These are phyloP conservation scores for Corylus heterophylla DNA, from an alignment of 306 rosid species.

Conservation along the genomic window DNA sequence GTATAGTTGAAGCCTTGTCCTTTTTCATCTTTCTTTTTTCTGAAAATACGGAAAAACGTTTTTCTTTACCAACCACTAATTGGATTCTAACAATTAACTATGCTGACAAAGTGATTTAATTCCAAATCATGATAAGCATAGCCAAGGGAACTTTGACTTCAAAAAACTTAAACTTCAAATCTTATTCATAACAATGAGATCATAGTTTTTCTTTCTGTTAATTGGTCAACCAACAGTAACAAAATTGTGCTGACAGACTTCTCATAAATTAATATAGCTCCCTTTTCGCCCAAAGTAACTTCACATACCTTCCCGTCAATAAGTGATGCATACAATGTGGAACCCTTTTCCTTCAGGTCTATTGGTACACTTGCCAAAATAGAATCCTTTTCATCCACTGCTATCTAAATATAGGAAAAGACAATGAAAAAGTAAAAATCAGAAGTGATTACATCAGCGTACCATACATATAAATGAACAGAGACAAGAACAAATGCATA, in stretches of 20 bases:
- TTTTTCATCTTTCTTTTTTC: slow-evolving; percentile 5
- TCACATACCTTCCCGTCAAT: slow-evolving; percentile 73
- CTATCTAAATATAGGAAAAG: slow-evolving; percentile 51
- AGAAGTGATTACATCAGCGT: slow-evolving; percentile 3
- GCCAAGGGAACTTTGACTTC: not conserved
- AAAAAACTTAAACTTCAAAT: not conserved
- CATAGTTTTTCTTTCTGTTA: not conserved
- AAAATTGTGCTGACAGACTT: slow-evolving; percentile 1
- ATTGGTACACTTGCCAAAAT: slow-evolving; percentile 73
- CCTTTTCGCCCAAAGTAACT: slow-evolving; percentile 20
- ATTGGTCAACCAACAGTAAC: not conserved
- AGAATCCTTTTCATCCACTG: slow-evolving; percentile 69
- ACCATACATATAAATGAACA: not conserved
- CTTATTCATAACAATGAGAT: not conserved
- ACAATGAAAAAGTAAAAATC: slow-evolving; percentile 3
- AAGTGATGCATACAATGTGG: slow-evolving; percentile 59
- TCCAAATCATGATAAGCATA: not conserved
- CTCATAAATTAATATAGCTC: slow-evolving; percentile 1
- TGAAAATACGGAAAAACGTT: not conserved
- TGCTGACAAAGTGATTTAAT: not conserved
- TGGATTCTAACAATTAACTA: slow-evolving; percentile 20
- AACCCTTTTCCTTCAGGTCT: slow-evolving; percentile 70
- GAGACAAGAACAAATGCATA: slow-evolving; percentile 1
- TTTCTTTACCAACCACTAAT: not conserved
- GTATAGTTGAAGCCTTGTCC: slow-evolving; percentile 12